Evolutionary conservation across 140 eudicot species (phyloP), one percentile per base, ranked within the genome.

Genomic region (Bidens hawaiensis): DNA sequence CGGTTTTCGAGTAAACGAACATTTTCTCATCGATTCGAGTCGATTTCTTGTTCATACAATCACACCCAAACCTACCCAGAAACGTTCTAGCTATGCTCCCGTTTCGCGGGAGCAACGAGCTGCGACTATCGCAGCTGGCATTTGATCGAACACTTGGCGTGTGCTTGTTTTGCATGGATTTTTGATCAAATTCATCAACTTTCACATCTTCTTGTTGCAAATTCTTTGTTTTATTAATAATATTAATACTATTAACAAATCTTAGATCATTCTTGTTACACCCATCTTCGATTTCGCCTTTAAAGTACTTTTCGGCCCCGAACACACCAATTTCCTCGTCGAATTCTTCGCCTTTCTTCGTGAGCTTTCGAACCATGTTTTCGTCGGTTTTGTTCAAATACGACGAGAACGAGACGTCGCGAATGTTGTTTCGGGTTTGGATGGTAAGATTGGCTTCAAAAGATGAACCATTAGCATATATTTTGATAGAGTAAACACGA

Each of bases 141-240:
- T 69, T 82, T 9, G 98, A 91, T 41, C 77, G 79, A 64, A 69
- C 71, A 66, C 98, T 82, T 15, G 86, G 82, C 4, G 95, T 75
- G 61, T 56, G 62, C 27, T 47, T 57, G 42, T n/a, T 58, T 74
- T 19, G 1, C 38, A 3, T 3, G 4, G 48, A 25, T 25, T 38
- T 21, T 0, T 15, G 42, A 57, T 46, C 43, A 27, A 73, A 48
- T 17, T 73, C 56, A 31, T 34, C 56, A 27, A 9, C 1, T 14
- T 28, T 5, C 19, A n/a, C 12, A 1, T 25, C 22, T 21, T 46
- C 8, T 3, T 34, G 63, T 25, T 49, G 47, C 16, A 50, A 22
- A 17, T 23, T 47, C 33, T 3, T 48, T 12, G 21, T 26, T 5
- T 13, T n/a, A 18, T 51, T 24, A 13, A 4, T 38, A 8, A 13